Percentiles rank a stretch among this genome's conserved stretches.
phyloP scores from a whole-genome alignment of 306 rosid species.

The Casuarina glauca region DNA sequence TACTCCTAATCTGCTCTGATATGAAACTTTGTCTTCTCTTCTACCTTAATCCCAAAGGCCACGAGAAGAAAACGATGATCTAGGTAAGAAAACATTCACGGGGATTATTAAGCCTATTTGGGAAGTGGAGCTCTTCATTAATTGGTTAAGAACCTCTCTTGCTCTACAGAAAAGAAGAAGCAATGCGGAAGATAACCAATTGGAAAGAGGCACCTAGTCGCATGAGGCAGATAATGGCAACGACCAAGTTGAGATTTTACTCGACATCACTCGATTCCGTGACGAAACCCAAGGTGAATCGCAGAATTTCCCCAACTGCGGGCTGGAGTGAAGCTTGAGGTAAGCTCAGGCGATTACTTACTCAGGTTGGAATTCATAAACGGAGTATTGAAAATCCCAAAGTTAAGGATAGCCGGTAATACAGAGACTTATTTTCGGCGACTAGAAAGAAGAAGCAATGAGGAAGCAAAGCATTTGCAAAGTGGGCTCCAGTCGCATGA shows the following conservation, averaged over 20 bases:
- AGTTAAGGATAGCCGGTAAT: accelerated
- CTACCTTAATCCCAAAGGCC: background rate
- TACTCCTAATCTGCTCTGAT: background rate
- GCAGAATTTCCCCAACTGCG: background rate
- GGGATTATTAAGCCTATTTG: too few species aligned
- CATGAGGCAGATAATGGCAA: too few species aligned
- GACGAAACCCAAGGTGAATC: too few species aligned
- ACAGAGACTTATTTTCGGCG: background rate
- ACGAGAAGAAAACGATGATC: background rate
- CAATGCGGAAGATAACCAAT: accelerated
- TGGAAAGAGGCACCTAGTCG: too few species aligned
- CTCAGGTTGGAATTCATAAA: background rate
- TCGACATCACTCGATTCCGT: too few species aligned
- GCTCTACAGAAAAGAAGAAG: accelerated
- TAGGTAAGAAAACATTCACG: too few species aligned
- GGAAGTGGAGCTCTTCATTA: background rate
- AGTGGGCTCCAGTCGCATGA: too few species aligned
- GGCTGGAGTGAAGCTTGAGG: conserved; percentile 1
- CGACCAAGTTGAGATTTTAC: too few species aligned
- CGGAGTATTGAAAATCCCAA: background rate
- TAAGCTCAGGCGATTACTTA: background rate
- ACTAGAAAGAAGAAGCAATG: too few species aligned
- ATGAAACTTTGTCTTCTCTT: too few species aligned
- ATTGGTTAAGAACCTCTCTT: background rate
- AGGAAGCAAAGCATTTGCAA: too few species aligned